A percentile compares a stretch with the other conserved stretches of the same genome.
Conservation (phyloP, 163 green algal genomes). For the Chlorella variabilis region DNA sequence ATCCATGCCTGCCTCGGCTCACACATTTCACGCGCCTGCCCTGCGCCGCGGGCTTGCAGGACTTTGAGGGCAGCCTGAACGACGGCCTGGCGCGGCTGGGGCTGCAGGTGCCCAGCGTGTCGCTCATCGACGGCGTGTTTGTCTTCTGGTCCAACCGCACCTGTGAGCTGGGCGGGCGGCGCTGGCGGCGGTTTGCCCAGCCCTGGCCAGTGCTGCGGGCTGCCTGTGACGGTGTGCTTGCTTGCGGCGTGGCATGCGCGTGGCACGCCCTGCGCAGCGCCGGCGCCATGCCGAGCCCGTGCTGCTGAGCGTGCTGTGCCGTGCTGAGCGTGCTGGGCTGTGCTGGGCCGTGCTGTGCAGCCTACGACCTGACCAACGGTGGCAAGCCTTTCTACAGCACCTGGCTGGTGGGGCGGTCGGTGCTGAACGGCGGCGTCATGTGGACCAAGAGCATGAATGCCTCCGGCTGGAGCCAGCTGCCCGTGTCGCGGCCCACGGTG, state of each 20-base stretch:
- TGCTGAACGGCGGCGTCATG: neutral
- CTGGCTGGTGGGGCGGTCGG: conserved; percentile 7
- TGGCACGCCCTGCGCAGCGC: too few species aligned
- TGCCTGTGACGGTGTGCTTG: neutral
- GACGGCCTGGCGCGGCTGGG: conserved; percentile 1
- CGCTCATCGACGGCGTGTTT: neutral
- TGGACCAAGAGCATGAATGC: neutral
- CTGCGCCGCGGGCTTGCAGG: too few species aligned
- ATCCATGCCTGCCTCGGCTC: too few species aligned
- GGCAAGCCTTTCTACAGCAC: conserved; percentile 23
- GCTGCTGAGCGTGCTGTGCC: too few species aligned
- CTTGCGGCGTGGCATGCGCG: neutral
- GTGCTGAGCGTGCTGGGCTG: neutral
- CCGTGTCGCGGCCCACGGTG: neutral
- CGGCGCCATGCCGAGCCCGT: too few species aligned
- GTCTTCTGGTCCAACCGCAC: conserved; percentile 34
- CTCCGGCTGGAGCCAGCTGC: neutral
- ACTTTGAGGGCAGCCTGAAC: conserved; percentile 25
- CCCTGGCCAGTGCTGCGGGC: too few species aligned
- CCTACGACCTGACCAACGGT: conserved; percentile 10
- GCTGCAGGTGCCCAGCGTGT: conserved; percentile 3
- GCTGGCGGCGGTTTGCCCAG: too few species aligned
- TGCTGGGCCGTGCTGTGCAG: neutral
- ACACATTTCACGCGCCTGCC: too few species aligned
- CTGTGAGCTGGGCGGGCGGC: conserved; percentile 14